A percentile compares a stretch with the other conserved stretches of the same genome.
phyloP scores from a whole-genome alignment of 257 asterid genomes.

The Solanum lycopersicoides region DNA sequence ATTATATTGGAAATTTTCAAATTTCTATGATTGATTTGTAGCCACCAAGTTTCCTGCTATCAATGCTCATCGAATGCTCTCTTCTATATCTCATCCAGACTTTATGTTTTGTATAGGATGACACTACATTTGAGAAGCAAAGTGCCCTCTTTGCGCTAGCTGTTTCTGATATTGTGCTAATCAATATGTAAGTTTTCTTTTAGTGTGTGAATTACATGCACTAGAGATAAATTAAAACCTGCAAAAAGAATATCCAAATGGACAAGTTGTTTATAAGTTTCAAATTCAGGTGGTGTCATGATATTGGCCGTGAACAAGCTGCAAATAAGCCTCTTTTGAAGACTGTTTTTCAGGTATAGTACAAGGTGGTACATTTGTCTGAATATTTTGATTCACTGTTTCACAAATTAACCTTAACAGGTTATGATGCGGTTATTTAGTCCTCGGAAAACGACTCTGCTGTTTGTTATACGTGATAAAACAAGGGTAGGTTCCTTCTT shows the following conservation, averaged over 20 bases:
- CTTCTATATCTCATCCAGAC: neutral
- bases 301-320: constrained; percentile 97
- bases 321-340: constrained; percentile 92
- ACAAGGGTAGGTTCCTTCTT: constrained; percentile 48
- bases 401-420: constrained; percentile 18
- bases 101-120: constrained; percentile 45
- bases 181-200: constrained; percentile 73
- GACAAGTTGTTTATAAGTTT: neutral
- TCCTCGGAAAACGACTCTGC: constrained; percentile 81
- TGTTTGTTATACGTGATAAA: constrained; percentile 95
- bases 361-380: neutral
- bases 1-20: neutral
- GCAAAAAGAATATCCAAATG: neutral
- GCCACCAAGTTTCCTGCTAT: neutral
- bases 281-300: constrained; percentile 87
- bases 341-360: constrained; percentile 80
- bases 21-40: neutral
- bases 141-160: constrained; percentile 97
- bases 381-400: neutral
- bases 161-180: constrained; percentile 91
- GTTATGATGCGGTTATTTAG: constrained; percentile 90
- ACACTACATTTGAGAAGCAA: constrained; percentile 94
- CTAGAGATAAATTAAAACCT: neutral
- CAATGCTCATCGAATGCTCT: neutral
- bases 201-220: neutral